phyloP scores from a whole-genome alignment of 805 yeast genomes.

The Starmerella geochares region DNA sequence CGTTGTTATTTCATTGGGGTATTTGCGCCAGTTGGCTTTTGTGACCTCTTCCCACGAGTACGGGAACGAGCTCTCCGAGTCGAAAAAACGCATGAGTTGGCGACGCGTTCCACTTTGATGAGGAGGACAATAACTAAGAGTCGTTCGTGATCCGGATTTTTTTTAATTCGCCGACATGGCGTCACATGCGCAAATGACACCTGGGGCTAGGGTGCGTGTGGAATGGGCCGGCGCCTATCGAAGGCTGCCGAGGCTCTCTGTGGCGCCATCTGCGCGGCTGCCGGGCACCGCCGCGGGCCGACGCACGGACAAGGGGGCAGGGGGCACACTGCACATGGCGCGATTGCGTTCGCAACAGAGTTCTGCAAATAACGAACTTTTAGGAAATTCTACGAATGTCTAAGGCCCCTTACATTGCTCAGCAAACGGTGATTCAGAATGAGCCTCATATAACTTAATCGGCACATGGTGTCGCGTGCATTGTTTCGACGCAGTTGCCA shows the following conservation, averaged over 20 bases:
- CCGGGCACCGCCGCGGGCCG: too few relatives aligned
- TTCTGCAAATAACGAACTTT: too few relatives aligned
- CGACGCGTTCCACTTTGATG: background rate
- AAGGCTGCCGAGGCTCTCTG: too few relatives aligned
- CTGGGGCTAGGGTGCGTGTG: background rate
- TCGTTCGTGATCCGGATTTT: background rate
- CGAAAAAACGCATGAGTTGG: slow-evolving; percentile 65
- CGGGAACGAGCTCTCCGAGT: slow-evolving; percentile 54
- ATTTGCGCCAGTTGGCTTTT: slow-evolving; percentile 92
- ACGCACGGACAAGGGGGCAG: too few relatives aligned
- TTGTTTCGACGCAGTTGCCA: too few relatives aligned
- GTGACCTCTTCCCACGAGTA: slow-evolving; percentile 93
- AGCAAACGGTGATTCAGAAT: background rate
- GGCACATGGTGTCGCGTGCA: too few relatives aligned
- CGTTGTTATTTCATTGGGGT: slow-evolving; percentile 86
- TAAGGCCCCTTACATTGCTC: too few relatives aligned
- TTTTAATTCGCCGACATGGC: slow-evolving; percentile 4
- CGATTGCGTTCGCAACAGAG: too few relatives aligned
- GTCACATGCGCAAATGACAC: background rate
- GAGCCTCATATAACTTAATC: background rate
- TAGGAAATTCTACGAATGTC: too few relatives aligned
- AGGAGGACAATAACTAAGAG: background rate
- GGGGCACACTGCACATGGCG: too few relatives aligned
- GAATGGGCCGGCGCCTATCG: background rate
- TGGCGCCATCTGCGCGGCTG: too few relatives aligned